Evolutionary conservation across 306 rosid species (phyloP).

Genomic region (Sindora glabra): DNA sequence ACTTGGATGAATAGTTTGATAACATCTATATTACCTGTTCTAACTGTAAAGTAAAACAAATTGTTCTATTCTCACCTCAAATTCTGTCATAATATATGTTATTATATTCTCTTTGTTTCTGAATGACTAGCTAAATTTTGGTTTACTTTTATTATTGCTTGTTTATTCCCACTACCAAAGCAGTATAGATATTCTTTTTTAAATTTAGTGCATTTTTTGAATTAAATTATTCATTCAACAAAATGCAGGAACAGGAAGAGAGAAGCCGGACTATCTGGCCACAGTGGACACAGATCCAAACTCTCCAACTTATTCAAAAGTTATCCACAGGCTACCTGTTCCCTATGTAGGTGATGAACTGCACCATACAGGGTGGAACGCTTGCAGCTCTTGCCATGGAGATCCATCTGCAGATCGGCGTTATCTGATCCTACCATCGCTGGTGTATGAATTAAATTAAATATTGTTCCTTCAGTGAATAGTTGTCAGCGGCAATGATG

Average conservation of each 20-base stretch:
- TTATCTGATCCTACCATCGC: constrained; percentile 60
- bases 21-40: too few species aligned
- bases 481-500: too few species aligned
- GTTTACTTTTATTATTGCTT: background rate
- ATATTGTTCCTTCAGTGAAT: background rate
- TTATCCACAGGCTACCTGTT: constrained; percentile 61
- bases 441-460: constrained; percentile 37
- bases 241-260: constrained; percentile 67
- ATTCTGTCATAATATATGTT: too few species aligned
- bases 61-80: too few species aligned
- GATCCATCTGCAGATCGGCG: constrained; percentile 65
- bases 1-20: too few species aligned
- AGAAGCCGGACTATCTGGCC: constrained; percentile 90
- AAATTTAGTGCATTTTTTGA: background rate
- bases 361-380: constrained; percentile 91
- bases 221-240: background rate
- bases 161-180: too few species aligned
- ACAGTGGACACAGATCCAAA: constrained; percentile 83
- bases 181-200: background rate
- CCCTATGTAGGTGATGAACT: constrained; percentile 76
- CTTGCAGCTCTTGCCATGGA: constrained; percentile 95
- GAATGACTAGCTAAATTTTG: background rate
- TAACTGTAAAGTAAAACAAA: too few species aligned
- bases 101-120: background rate
- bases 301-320: constrained; percentile 79